These are phyloP conservation scores for Fusarium liriodendri DNA, from an alignment of 2,329 filamentous ascomycete genomes.

Conservation along the genomic window DNA sequence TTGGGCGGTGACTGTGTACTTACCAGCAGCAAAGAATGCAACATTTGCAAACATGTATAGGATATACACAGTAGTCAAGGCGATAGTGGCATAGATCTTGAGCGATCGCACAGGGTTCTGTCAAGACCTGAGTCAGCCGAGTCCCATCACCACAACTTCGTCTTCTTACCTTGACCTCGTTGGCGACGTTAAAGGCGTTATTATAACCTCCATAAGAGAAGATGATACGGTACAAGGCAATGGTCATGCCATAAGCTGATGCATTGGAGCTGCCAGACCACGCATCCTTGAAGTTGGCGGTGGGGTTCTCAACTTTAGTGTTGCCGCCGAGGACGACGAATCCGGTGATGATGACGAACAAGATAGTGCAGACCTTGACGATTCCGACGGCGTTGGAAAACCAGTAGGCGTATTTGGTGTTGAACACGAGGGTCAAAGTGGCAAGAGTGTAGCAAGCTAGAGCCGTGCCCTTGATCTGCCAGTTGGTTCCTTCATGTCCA, in stretches of 20 bases:
- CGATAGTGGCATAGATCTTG: conserved; percentile 59
- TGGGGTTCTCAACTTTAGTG: conserved; percentile 19
- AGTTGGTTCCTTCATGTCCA: conserved; percentile 60
- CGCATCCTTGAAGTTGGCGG: background rate
- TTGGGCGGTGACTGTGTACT: background rate
- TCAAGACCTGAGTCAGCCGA: background rate
- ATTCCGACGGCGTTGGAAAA: conserved; percentile 66
- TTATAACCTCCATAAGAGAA: conserved; percentile 68
- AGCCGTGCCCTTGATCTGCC: conserved; percentile 75
- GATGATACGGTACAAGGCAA: conserved; percentile 68
- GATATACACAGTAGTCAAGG: conserved; percentile 61
- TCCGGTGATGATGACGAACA: conserved; percentile 64
- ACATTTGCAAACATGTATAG: conserved; percentile 70
- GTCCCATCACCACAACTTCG: background rate
- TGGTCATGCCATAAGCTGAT: conserved; percentile 48
- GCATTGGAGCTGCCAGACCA: background rate
- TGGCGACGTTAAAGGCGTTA: conserved; percentile 72
- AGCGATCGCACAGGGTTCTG: conserved; percentile 69
- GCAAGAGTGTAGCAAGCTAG: conserved; percentile 71
- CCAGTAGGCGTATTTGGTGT: conserved; percentile 68
- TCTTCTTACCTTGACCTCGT: conserved; percentile 58
- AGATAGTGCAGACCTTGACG: conserved; percentile 61
- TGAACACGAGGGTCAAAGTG: conserved; percentile 51
- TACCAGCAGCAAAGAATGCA: conserved; percentile 65
- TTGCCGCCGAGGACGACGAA: conserved; percentile 66